Base-by-base conservation (phyloP, 495 filamentous ascomycete genomes). In the Daldinia loculata region DNA sequence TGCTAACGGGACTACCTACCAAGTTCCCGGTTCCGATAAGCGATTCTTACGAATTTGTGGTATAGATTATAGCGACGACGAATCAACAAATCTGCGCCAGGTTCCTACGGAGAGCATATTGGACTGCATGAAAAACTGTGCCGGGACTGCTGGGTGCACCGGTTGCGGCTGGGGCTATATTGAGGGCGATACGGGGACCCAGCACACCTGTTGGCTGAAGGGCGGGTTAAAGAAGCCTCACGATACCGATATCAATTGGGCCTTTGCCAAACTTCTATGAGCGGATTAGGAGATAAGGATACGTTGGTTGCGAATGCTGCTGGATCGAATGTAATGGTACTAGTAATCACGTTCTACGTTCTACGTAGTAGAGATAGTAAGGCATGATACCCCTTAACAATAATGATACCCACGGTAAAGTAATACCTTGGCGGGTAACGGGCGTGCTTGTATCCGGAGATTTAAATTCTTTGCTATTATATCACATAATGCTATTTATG, bases 91-190 rank as follows among this genome's bases (percentile, higher is more conserved):
- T 52, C 53, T 84, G 7, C 62, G 69, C 2, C 76, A 80, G 43
- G 70, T 82, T 8, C 73, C 62, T 7, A 83, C 83, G 0, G 71
- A 63, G 52, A 82, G 62, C 62, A 79, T 82, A 71, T 65, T 76
- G 36, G 81, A 82, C n/a, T 85, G 83, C 62, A 82, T 85, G 68
- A 63, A 80, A 50, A 77, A 66, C 59, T 85, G 83, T 63, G 82
- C 82, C 2, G 77, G 75, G 6, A 78, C 77, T 14, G 63, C 69
- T 52, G 72, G 74, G 30, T 85, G 83, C 63, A 83, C 79, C 0
- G 82, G 77, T 11, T 80, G 77, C 36, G 74, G 74, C 2, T 85
- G 83, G 83, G 83, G 83, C 0, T 77, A 74, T 41, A 51, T 83
- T 6, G 56, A 74, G 4, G 82, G 81, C 1, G 83, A 85, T 60